Conservation (phyloP, 2,329 filamentous ascomycete species). For the Stenocarpella maydis region DNA sequence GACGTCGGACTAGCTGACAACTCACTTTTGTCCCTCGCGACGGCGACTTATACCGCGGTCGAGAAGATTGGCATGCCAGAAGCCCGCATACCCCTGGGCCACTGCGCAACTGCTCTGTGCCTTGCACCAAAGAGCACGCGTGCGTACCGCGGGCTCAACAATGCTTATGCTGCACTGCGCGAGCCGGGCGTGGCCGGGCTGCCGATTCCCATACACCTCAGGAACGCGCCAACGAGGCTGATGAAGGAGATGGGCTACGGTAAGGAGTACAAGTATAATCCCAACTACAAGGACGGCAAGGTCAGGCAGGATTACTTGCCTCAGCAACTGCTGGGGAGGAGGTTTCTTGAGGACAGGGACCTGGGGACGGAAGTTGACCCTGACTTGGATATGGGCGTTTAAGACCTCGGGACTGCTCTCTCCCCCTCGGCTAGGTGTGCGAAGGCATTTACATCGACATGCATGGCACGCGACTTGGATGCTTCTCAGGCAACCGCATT, state of each 20-base stretch:
- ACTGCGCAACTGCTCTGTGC: conserved; percentile 82
- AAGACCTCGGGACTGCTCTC: not conserved
- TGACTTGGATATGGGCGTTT: conserved; percentile 59
- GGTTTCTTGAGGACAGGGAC: conserved; percentile 82
- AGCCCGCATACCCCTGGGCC: conserved; percentile 89
- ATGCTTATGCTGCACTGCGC: conserved; percentile 78
- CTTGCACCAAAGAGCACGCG: conserved; percentile 87
- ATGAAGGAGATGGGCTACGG: conserved; percentile 96
- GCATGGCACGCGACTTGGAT: not conserved
- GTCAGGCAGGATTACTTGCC: conserved; percentile 94
- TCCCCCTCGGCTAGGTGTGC: not conserved
- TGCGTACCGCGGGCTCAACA: conserved; percentile 83
- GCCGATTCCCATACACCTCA: conserved; percentile 84
- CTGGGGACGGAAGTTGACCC: conserved; percentile 81
- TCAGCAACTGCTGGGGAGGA: conserved; percentile 72
- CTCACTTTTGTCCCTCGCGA: conserved; percentile 82
- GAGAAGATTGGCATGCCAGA: conserved; percentile 97
- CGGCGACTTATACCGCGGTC: conserved; percentile 83
- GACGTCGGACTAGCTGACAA: conserved; percentile 93
- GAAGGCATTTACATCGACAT: not conserved
- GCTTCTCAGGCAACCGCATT: not conserved
- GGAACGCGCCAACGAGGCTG: conserved; percentile 89
- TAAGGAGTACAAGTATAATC: conserved; percentile 95
- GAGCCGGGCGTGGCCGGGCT: conserved; percentile 85
- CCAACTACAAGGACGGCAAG: conserved; percentile 82